Evolutionary conservation across 192 early-diverging fungal genomes (phyloP).

Genomic region (Obelidium mucronatum): DNA sequence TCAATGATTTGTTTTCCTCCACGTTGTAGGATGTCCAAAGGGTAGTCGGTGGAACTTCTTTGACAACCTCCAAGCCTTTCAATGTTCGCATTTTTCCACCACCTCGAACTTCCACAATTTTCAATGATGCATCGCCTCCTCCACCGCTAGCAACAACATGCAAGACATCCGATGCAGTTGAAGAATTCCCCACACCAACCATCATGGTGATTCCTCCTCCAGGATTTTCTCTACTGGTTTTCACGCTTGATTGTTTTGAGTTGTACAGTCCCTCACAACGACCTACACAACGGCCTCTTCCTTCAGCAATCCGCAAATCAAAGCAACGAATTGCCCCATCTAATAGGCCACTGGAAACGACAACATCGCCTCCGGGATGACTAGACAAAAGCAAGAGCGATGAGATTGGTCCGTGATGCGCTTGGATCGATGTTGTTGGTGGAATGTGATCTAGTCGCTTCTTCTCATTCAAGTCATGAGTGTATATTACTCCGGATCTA

Average conservation of each 20-base stretch:
- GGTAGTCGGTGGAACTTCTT: background rate
- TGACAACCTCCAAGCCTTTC: background rate
- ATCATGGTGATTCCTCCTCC: slow-evolving; percentile 19
- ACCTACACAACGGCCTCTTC: slow-evolving; percentile 22
- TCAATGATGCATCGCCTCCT: background rate
- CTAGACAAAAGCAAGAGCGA: background rate
- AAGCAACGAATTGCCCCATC: slow-evolving; percentile 34
- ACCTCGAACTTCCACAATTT: slow-evolving; percentile 19
- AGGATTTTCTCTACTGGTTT: background rate
- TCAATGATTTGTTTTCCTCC: background rate
- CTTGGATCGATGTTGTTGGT: slow-evolving; percentile 27
- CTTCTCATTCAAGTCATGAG: slow-evolving; percentile 6
- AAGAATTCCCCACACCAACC: background rate
- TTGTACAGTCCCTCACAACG: slow-evolving; percentile 21
- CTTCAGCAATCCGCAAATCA: slow-evolving; percentile 23
- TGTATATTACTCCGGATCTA: slow-evolving; percentile 4
- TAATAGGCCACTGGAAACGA: slow-evolving; percentile 22
- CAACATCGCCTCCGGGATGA: slow-evolving; percentile 14
- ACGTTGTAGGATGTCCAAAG: background rate
- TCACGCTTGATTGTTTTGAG: background rate
- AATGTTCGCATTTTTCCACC: slow-evolving; percentile 1
- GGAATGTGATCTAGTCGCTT: background rate
- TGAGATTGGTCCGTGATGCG: slow-evolving; percentile 33
- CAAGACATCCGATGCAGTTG: no score
- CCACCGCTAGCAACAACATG: background rate